phyloP scores from a whole-genome alignment of 352 stramenopile genomes.

The Saprolegnia parasitica region DNA sequence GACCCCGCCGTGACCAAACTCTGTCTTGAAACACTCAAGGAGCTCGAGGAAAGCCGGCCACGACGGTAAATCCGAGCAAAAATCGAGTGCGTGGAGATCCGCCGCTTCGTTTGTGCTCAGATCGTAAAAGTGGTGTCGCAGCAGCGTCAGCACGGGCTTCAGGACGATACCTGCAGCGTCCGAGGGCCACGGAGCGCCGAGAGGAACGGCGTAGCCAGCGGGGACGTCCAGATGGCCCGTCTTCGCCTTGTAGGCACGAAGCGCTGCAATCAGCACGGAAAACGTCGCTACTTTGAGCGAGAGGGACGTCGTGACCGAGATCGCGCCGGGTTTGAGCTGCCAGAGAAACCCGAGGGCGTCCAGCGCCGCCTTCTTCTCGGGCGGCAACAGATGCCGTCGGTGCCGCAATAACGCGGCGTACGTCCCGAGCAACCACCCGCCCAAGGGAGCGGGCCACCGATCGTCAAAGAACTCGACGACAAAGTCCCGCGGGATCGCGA shows the following conservation, averaged over 20 bases:
- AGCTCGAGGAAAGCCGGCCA: background rate
- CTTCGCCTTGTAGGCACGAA: no score
- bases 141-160: background rate
- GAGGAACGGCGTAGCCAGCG: background rate
- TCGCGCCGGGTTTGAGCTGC: background rate
- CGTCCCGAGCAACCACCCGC: background rate
- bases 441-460: background rate
- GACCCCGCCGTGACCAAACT: background rate
- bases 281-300: no score
- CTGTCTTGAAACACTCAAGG: background rate
- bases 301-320: no score
- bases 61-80: background rate
- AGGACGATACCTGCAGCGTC: background rate
- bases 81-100: background rate
- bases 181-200: background rate
- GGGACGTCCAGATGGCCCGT: background rate
- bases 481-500: background rate
- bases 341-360: constrained; percentile 3
- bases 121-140: background rate
- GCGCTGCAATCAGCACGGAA: no score
- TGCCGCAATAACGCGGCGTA: background rate
- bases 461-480: background rate
- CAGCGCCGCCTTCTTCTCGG: background rate
- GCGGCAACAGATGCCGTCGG: background rate
- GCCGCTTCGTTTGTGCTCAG: background rate